Conservation (phyloP, 2,329 filamentous ascomycete genomes). For the Trichothecium roseum region DNA sequence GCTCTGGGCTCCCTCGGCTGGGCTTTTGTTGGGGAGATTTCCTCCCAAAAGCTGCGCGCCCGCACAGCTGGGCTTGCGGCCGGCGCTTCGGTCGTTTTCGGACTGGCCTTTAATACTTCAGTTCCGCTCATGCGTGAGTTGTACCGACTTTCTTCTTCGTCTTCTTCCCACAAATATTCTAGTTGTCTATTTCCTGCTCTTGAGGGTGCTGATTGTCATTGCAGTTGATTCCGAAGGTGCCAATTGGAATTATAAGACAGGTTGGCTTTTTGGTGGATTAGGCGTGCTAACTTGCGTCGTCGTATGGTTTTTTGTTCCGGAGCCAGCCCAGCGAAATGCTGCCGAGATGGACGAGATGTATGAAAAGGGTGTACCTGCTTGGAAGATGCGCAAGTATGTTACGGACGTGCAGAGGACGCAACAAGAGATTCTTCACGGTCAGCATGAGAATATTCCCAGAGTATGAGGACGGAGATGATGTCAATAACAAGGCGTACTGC, state of each 20-base stretch:
- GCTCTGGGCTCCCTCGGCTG: too few species aligned
- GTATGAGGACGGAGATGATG: too few species aligned
- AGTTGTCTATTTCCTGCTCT: too few species aligned
- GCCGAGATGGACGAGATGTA: slow-evolving; percentile 11
- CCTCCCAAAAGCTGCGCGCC: too few species aligned
- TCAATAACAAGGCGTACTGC: too few species aligned
- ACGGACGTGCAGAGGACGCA: slow-evolving; percentile 9
- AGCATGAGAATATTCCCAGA: too few species aligned
- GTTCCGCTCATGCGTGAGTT: slow-evolving; percentile 7
- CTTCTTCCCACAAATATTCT: neutral
- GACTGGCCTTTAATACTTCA: slow-evolving; percentile 7
- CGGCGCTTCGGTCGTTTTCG: too few species aligned
- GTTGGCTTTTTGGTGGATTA: slow-evolving; percentile 6
- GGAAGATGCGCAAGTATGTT: slow-evolving; percentile 8
- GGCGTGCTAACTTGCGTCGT: slow-evolving; percentile 5
- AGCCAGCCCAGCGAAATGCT: slow-evolving; percentile 8
- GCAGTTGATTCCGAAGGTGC: slow-evolving; percentile 6
- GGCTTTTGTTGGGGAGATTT: too few species aligned
- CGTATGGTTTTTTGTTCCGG: slow-evolving; percentile 7
- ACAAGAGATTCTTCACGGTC: too few species aligned
- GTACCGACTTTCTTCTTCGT: neutral
- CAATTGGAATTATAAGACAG: slow-evolving; percentile 8
- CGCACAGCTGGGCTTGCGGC: too few species aligned
- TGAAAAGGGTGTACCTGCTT: slow-evolving; percentile 7
- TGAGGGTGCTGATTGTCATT: too few species aligned